These are phyloP conservation scores for Vinca minor DNA, from an alignment of 257 asterid genomes.

Conservation along the genomic window DNA sequence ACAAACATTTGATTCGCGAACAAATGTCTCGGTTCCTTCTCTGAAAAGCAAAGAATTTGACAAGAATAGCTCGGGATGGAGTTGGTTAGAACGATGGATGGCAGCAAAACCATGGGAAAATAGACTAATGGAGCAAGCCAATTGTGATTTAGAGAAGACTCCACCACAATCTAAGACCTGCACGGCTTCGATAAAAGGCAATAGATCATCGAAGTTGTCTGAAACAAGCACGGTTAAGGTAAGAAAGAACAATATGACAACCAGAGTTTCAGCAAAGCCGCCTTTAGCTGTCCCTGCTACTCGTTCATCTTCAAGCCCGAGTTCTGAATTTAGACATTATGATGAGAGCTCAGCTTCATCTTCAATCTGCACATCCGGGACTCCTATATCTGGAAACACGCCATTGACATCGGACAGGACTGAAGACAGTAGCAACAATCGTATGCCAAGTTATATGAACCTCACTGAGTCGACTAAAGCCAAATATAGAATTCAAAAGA, in stretches of 20 bases:
- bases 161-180: conserved; percentile 35
- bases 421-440: conserved; percentile 42
- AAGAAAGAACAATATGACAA: conserved; percentile 56
- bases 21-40: conserved; percentile 34
- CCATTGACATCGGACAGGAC: conserved; percentile 39
- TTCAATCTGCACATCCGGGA: conserved; percentile 63
- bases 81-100: conserved; percentile 98
- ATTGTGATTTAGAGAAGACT: conserved; percentile 32
- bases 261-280: conserved; percentile 62
- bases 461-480: conserved; percentile 85
- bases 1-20: conserved; percentile 34
- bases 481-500: conserved; percentile 55
- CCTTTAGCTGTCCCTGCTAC: conserved; percentile 37
- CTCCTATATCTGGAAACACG: conserved; percentile 48
- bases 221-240: conserved; percentile 46
- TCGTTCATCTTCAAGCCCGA: conserved; percentile 70
- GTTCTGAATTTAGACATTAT: conserved; percentile 59
- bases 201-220: conserved; percentile 27
- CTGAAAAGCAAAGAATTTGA: conserved; percentile 36
- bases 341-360: conserved; percentile 79
- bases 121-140: conserved; percentile 57
- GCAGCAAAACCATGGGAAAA: conserved; percentile 97
- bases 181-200: conserved; percentile 21
- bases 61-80: conserved; percentile 66
- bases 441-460: conserved; percentile 79